Evolutionary conservation across 2,329 filamentous ascomycete genomes (phyloP).

Genomic region (Neofusicoccum kwambonambiense): DNA sequence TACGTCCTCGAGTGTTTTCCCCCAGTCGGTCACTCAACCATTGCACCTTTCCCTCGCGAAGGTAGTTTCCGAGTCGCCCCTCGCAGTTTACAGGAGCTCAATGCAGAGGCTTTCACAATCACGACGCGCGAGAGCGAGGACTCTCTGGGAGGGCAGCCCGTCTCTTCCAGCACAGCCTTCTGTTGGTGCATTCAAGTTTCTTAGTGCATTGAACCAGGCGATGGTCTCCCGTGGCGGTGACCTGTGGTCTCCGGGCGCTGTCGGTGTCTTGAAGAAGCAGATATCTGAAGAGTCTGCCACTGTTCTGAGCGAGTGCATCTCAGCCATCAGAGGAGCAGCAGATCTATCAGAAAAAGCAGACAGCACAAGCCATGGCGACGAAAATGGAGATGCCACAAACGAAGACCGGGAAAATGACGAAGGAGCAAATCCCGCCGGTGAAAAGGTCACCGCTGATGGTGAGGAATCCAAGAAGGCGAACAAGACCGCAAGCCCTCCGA

Average conservation of each 20-base stretch:
- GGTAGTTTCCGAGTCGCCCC: conserved; percentile 50
- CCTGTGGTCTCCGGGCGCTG: conserved; percentile 73
- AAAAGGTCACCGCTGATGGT: background rate
- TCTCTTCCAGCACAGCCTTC: conserved; percentile 77
- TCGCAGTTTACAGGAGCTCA: conserved; percentile 45
- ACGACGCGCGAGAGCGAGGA: conserved; percentile 58
- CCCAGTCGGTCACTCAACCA: conserved; percentile 57
- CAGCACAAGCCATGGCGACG: background rate
- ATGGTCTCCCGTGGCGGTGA: conserved; percentile 75
- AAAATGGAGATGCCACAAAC: background rate
- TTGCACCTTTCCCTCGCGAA: conserved; percentile 63
- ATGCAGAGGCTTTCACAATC: conserved; percentile 45
- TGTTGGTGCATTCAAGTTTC: conserved; percentile 67
- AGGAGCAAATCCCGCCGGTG: conserved; percentile 18
- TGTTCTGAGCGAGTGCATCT: conserved; percentile 38
- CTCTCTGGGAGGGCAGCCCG: conserved; percentile 78
- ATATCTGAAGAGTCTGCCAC: conserved; percentile 51
- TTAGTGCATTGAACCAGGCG: conserved; percentile 61
- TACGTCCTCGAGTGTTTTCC: conserved; percentile 29
- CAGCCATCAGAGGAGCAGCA: conserved; percentile 11
- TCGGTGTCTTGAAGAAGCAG: conserved; percentile 60
- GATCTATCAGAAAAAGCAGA: conserved; percentile 20
- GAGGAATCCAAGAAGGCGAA: background rate
- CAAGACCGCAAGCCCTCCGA: background rate
- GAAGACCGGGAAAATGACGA: conserved; percentile 19